Percentiles rank a stretch among this genome's conserved stretches.
Conservation (phyloP, 352 stramenopile genomes). For the Phytophthora idaei region DNA sequence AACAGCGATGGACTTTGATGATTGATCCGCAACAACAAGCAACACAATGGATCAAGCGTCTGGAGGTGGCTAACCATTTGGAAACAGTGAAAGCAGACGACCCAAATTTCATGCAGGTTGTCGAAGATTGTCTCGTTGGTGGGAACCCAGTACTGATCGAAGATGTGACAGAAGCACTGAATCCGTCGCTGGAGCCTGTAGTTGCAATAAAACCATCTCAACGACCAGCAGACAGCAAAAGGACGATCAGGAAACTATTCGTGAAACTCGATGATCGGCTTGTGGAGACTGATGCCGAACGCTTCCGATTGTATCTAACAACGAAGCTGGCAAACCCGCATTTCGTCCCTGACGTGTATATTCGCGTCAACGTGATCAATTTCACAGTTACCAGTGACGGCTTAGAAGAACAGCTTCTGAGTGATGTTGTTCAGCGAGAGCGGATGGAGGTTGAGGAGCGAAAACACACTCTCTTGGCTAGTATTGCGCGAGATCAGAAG, state of each 20-base stretch:
- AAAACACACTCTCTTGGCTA: conserved; percentile 84
- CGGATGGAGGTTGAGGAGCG: conserved; percentile 87
- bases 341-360: conserved; percentile 92
- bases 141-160: conserved; percentile 65
- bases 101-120: conserved; percentile 38
- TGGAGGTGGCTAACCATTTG: conserved; percentile 71
- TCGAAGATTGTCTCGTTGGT: conserved; percentile 45
- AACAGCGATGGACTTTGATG: conserved; percentile 91
- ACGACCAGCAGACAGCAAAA: conserved; percentile 7
- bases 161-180: conserved; percentile 55
- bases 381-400: conserved; percentile 93
- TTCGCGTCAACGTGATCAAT: conserved; percentile 94
- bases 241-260: neutral
- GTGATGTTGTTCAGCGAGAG: conserved; percentile 88
- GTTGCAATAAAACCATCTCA: conserved; percentile 34
- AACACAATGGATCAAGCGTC: conserved; percentile 91
- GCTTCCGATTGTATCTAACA: conserved; percentile 91
- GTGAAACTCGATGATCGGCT: conserved; percentile 80
- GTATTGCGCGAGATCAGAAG: conserved; percentile 90
- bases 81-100: conserved; percentile 77
- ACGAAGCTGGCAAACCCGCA: conserved; percentile 93
- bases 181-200: conserved; percentile 64
- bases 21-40: conserved; percentile 95
- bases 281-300: conserved; percentile 68
- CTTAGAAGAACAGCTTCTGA: conserved; percentile 90